Percentiles rank a stretch among this genome's conserved stretches.
phyloP scores from a whole-genome alignment of 345 rosid genomes.

The Hibiscus tridactylites region DNA sequence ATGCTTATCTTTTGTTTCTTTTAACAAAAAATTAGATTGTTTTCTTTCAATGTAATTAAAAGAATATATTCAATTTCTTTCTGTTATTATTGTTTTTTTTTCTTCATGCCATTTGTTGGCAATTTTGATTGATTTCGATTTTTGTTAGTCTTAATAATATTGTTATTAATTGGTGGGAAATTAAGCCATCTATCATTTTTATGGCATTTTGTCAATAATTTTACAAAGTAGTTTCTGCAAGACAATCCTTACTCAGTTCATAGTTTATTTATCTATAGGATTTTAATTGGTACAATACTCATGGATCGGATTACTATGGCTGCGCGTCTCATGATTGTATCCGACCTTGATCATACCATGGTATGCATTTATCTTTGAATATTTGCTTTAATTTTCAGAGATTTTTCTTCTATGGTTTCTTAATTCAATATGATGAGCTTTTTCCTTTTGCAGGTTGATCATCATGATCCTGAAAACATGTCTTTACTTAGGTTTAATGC shows the following conservation, averaged over 20 bases:
- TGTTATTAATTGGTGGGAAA: not conserved
- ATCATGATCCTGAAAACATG: constrained; percentile 76
- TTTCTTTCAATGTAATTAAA: not conserved
- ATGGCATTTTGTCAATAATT: not conserved
- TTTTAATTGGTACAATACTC: constrained; percentile 12
- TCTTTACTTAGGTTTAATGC: constrained; percentile 84
- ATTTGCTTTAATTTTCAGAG: constrained; percentile 4
- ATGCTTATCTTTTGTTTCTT: not conserved
- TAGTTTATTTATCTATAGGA: not conserved
- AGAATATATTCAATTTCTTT: not conserved
- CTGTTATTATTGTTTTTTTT: not conserved
- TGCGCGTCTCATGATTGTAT: constrained; percentile 87
- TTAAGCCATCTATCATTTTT: not conserved
- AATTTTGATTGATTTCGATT: not conserved
- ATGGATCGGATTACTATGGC: constrained; percentile 68
- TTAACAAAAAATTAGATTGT: not conserved
- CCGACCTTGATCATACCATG: constrained; percentile 98
- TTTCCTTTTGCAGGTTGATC: constrained; percentile 65
- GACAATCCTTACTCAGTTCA: not conserved
- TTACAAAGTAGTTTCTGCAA: not conserved
- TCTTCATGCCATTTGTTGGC: not conserved
- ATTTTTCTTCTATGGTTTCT: not conserved
- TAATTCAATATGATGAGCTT: not conserved
- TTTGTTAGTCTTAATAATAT: not conserved
- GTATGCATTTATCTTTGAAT: constrained; percentile 22